These are phyloP conservation scores for Papilionanthe hybrid DNA, from an alignment of 116 monocot species.

Conservation along the genomic window DNA sequence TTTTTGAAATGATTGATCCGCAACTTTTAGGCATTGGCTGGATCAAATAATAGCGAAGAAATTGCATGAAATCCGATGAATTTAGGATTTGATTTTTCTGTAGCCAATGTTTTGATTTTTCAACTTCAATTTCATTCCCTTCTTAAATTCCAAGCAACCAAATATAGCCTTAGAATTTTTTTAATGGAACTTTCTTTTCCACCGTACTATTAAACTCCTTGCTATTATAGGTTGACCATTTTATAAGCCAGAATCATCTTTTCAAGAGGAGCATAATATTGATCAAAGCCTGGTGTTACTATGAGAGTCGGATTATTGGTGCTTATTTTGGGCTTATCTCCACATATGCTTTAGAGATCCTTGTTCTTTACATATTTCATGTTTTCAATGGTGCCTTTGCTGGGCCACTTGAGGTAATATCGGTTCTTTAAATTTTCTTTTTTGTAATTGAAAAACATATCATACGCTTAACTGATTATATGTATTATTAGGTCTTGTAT, in stretches of 20 bases:
- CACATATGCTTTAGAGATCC: conserved; percentile 41
- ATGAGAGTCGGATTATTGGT: conserved; percentile 43
- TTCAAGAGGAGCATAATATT: conserved; percentile 44
- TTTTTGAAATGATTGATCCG: not conserved
- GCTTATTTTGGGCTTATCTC: conserved; percentile 45
- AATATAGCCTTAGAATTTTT: too few relatives aligned
- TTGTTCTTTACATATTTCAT: conserved; percentile 41
- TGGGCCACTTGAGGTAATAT: conserved; percentile 21
- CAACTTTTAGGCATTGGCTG: not conserved
- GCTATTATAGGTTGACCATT: conserved; percentile 15
- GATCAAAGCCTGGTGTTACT: conserved; percentile 47
- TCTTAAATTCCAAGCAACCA: too few relatives aligned
- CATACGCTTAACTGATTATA: not conserved
- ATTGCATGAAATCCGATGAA: too few relatives aligned
- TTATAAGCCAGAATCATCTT: conserved; percentile 29
- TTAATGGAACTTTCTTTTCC: not conserved
- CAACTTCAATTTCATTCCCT: too few relatives aligned
- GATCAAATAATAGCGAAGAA: too few relatives aligned
- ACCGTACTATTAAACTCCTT: not conserved
- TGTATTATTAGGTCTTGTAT: conserved; percentile 26
- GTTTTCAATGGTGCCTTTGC: conserved; percentile 23
- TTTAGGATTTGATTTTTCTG: too few relatives aligned
- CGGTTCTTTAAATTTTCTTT: not conserved
- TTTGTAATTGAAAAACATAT: not conserved
- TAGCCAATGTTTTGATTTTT: too few relatives aligned